phyloP scores from a whole-genome alignment of 306 rosid genomes.

The Abrus pulchellus region DNA sequence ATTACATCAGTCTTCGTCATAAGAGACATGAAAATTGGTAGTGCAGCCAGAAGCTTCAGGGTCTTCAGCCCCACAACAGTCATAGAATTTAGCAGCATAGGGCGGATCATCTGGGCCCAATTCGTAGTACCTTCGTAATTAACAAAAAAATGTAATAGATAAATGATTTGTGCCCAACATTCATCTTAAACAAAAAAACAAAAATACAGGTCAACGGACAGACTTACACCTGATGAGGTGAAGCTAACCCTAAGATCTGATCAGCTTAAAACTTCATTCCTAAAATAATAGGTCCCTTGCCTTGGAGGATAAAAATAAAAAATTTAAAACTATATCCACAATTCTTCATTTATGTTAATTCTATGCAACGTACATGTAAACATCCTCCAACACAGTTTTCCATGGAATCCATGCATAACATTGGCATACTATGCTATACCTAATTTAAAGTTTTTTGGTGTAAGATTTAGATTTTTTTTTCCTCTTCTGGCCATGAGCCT shows the following conservation, averaged over 20 bases:
- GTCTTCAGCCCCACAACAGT: slow-evolving; percentile 96
- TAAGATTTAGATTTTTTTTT: not conserved
- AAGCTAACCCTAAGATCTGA: slow-evolving; percentile 3
- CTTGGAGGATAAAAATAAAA: not conserved
- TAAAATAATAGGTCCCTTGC: not conserved
- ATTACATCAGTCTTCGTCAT: slow-evolving; percentile 68
- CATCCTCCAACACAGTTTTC: not conserved
- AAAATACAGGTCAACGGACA: not conserved
- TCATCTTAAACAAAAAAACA: not conserved
- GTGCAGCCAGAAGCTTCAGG: slow-evolving; percentile 85
- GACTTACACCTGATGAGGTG: not conserved
- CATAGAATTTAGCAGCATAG: slow-evolving; percentile 90
- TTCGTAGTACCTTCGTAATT: slow-evolving; percentile 75
- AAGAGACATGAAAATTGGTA: slow-evolving; percentile 77
- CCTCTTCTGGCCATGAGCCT: not conserved
- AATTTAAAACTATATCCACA: not conserved
- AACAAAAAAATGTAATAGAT: slow-evolving; percentile 26
- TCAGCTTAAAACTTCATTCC: slow-evolving; percentile 31
- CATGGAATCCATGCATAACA: slow-evolving; percentile 12
- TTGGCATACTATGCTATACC: slow-evolving; percentile 28
- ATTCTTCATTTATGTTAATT: slow-evolving; percentile 20
- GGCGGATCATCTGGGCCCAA: slow-evolving; percentile 83
- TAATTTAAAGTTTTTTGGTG: not conserved
- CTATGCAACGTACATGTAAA: not conserved
- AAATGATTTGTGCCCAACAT: slow-evolving; percentile 9